Conservation (phyloP, 2,329 filamentous ascomycete genomes). For the Arthrobotrys entomopaga region DNA sequence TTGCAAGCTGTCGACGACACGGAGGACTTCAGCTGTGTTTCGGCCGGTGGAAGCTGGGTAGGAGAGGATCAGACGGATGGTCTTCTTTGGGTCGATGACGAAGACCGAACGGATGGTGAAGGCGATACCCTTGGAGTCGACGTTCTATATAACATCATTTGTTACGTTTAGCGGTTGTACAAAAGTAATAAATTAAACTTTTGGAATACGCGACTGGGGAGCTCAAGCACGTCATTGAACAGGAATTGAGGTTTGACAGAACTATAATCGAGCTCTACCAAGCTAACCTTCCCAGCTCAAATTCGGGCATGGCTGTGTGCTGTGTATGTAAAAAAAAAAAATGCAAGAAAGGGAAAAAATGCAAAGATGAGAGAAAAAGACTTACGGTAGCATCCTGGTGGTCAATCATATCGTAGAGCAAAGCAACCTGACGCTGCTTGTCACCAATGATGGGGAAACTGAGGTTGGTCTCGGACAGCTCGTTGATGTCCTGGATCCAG, state of each 20-base stretch:
- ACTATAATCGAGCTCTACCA: no score
- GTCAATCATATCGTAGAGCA: constrained; percentile 63
- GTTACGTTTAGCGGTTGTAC: no score
- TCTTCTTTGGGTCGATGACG: constrained; percentile 74
- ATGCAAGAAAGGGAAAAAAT: neutral
- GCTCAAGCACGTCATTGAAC: no score
- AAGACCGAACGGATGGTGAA: constrained; percentile 75
- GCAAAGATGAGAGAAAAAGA: no score
- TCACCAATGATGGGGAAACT: constrained; percentile 64
- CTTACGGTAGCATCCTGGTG: constrained; percentile 59
- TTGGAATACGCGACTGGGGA: no score
- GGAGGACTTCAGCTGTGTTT: constrained; percentile 69
- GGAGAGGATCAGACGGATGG: constrained; percentile 71
- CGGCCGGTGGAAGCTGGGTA: constrained; percentile 72
- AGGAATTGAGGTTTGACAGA: no score
- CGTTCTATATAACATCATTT: constrained; percentile 60
- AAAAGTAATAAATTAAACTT: no score
- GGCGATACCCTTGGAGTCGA: constrained; percentile 65
- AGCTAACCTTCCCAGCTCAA: no score
- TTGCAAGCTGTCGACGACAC: constrained; percentile 70
- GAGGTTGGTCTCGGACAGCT: constrained; percentile 61
- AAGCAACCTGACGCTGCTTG: constrained; percentile 63
- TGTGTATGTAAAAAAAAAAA: constrained; percentile 1
- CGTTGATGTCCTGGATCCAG: constrained; percentile 69
- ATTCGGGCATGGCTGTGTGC: no score